Percentiles rank a stretch among this genome's conserved stretches.
These are phyloP conservation scores for Fusarium devonianum DNA, from an alignment of 2,329 filamentous ascomycete species.

Conservation along the genomic window DNA sequence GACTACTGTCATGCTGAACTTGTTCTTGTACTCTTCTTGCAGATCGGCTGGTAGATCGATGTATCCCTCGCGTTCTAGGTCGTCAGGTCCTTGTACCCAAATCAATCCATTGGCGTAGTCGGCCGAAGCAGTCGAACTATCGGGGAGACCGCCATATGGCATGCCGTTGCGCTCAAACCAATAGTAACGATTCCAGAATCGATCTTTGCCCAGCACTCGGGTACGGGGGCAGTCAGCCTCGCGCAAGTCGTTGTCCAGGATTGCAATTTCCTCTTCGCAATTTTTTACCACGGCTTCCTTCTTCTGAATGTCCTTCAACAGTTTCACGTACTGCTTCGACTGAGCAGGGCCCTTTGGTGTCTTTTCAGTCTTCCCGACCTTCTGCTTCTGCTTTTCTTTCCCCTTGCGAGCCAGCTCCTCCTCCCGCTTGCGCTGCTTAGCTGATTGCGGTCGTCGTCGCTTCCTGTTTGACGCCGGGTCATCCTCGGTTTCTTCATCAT, in stretches of 20 bases:
- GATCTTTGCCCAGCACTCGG: slow-evolving; percentile 87
- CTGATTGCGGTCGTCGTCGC: slow-evolving; percentile 62
- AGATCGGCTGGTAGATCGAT: slow-evolving; percentile 78
- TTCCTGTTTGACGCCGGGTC: slow-evolving; percentile 62
- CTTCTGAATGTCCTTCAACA: slow-evolving; percentile 88
- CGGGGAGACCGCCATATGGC: slow-evolving; percentile 88
- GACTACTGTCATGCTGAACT: slow-evolving; percentile 82
- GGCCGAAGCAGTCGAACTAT: slow-evolving; percentile 85
- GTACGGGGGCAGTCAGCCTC: slow-evolving; percentile 94
- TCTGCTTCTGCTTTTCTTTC: slow-evolving; percentile 54
- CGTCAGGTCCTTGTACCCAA: slow-evolving; percentile 95
- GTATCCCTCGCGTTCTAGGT: slow-evolving; percentile 84
- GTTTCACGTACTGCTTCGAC: slow-evolving; percentile 86
- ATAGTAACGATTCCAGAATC: slow-evolving; percentile 98
- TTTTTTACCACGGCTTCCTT: slow-evolving; percentile 81
- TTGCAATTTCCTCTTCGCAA: slow-evolving; percentile 84
- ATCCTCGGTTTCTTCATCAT: slow-evolving; percentile 76
- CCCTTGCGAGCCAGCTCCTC: slow-evolving; percentile 70
- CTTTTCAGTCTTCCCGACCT: slow-evolving; percentile 69
- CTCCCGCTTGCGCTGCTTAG: slow-evolving; percentile 80
- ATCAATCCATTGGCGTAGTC: slow-evolving; percentile 93
- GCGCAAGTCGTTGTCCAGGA: slow-evolving; percentile 88
- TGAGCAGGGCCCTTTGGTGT: slow-evolving; percentile 74
- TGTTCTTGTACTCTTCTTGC: slow-evolving; percentile 76
- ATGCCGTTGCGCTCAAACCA: slow-evolving; percentile 99